Evolutionary conservation across 805 yeast genomes (phyloP).

Genomic region (Huiozyma naganishii): DNA sequence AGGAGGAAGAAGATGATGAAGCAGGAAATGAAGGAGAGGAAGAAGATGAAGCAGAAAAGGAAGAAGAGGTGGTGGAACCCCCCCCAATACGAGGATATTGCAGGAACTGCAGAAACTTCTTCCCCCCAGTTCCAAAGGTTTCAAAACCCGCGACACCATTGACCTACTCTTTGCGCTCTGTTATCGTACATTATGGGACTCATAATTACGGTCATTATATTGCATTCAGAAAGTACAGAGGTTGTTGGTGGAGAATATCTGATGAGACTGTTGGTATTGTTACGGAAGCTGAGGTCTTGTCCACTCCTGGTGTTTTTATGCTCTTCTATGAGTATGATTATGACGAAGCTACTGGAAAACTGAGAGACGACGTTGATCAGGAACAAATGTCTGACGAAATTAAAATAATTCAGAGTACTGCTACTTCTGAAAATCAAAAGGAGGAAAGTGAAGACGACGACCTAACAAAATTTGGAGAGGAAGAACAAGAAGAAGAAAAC

Average conservation of each 20-base stretch:
- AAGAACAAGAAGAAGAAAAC: neutral
- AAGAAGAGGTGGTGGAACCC: constrained; percentile 8
- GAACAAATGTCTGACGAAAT: constrained; percentile 8
- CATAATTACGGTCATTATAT: constrained; percentile 97
- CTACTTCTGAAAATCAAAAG: constrained; percentile 10
- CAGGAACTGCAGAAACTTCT: constrained; percentile 5
- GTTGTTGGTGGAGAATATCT: constrained; percentile 91
- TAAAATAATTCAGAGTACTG: constrained; percentile 7
- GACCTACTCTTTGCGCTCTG: constrained; percentile 67
- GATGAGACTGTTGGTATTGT: constrained; percentile 82
- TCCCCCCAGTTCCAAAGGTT: constrained; percentile 3
- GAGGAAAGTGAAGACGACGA: constrained; percentile 14
- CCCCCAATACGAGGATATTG: constrained; percentile 1
- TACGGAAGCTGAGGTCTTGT: constrained; percentile 67
- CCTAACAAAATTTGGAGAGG: constrained; percentile 5
- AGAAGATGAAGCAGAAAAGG: constrained; percentile 3
- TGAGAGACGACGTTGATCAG: constrained; percentile 17
- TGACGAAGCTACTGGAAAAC: constrained; percentile 23
- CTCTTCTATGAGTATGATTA: constrained; percentile 65
- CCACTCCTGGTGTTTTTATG: constrained; percentile 85
- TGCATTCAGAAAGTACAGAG: constrained; percentile 70
- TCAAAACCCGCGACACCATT: constrained; percentile 33
- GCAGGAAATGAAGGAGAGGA: constrained; percentile 6
- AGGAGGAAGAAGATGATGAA: constrained; percentile 8
- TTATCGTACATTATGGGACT: constrained; percentile 87